Base-by-base conservation (phyloP, 1,284 basidiomycete genomes). In the Volvariella volvacea region DNA sequence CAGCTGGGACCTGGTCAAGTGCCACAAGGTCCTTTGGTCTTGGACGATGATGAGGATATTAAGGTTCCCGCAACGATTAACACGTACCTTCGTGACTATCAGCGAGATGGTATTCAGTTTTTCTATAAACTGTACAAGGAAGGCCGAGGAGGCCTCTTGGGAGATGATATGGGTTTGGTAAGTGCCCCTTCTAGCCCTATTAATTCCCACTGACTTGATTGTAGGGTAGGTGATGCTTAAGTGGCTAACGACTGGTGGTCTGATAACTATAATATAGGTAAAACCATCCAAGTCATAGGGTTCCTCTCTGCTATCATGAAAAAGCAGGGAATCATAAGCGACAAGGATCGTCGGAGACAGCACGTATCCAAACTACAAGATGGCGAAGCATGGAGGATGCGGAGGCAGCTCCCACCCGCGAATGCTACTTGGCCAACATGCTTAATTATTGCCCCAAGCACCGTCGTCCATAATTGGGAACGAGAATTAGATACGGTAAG, bases 121-220 rank as follows among this genome's bases (percentile, higher is more conserved):
- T 74, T 94, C 44, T 92, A 74, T 63, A 65, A 74, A 4, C 70
- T 78, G 25, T 92, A 83, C 56, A 60, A 70, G 12, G 66, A 80
- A 50, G 71, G 69, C 0, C 63, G 73, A 38, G 91, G 91, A 1
- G 88, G 82, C 0, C 57, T 92, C 14, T 71, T 93, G 1, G 90
- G 89, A 14, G 91, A 94, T 58, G 91, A 94, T 55, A 94, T 94
- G 91, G 90, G 89, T 45, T 64, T 91, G 46, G 86, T 87, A 57
- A 58, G 76, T 71, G 42, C 19, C 46, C 40, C 28, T 8, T 16
- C 44, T 32, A 20, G 38, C 45, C 20, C 44, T 14, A 45, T 32
- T 50, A 33, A n/a, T 30, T 42, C 22, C 19, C 16, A 16, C n/a
- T 43, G 34, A 25, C 45, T 16, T 33, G n/a, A 7, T 19, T 31